Conservation (phyloP, 495 filamentous ascomycete genomes). For the Lichina pygmaea region DNA sequence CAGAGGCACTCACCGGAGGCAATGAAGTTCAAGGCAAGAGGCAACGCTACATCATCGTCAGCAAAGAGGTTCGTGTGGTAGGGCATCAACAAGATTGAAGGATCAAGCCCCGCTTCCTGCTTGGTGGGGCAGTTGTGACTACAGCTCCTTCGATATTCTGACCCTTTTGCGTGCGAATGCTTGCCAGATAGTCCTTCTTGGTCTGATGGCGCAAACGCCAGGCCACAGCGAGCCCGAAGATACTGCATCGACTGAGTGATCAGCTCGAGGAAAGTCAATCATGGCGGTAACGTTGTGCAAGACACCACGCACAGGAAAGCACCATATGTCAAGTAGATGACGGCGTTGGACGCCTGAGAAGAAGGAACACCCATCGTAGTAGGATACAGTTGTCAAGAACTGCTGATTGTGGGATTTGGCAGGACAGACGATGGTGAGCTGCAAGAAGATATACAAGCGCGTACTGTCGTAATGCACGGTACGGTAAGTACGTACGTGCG, state of each 20-base stretch:
- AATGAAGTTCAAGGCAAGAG: constrained; percentile 57
- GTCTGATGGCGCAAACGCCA: constrained; percentile 40
- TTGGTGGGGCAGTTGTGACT: no score
- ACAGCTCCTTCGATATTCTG: constrained; percentile 9
- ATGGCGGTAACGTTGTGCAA: no score
- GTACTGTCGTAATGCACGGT: no score
- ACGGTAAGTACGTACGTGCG: no score
- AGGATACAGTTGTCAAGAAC: not conserved
- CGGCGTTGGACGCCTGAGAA: constrained; percentile 40
- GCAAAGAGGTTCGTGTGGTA: not conserved
- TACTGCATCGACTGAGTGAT: constrained; percentile 12
- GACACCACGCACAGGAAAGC: constrained; percentile 32
- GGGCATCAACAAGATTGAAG: no score
- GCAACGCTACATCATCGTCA: constrained; percentile 24
- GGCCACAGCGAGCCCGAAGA: constrained; percentile 35
- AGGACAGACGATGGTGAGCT: no score
- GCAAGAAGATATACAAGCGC: no score
- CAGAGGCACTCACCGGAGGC: constrained; percentile 46
- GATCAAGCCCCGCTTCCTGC: no score
- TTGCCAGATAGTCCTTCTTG: constrained; percentile 38
- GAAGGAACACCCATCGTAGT: constrained; percentile 37
- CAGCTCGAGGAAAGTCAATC: not conserved
- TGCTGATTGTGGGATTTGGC: no score
- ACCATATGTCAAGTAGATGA: constrained; percentile 49
- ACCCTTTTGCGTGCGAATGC: constrained; percentile 56